Conservation (phyloP, 1,284 basidiomycete genomes). For the Heterobasidion occidentale region DNA sequence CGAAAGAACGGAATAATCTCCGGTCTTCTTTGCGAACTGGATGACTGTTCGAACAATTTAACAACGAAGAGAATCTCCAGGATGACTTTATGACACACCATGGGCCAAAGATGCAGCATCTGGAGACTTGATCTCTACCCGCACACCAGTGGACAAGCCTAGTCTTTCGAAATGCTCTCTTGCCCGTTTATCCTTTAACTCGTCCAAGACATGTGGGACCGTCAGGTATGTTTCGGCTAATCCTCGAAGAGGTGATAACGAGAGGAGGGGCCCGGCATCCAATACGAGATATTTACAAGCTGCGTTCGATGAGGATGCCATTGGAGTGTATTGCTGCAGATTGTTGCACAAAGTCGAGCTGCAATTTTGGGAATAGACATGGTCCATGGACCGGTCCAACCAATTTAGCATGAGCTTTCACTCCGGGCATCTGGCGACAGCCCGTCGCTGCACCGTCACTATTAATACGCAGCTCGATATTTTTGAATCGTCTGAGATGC, state of each 20-base stretch:
- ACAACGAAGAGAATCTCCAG: background rate
- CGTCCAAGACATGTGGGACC: constrained; percentile 82
- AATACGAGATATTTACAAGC: constrained; percentile 79
- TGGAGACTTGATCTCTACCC: constrained; percentile 68
- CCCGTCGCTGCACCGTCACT: too few species aligned
- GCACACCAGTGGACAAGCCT: constrained; percentile 67
- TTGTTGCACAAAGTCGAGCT: background rate
- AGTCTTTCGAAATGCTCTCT: constrained; percentile 80
- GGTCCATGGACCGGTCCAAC: constrained; percentile 1
- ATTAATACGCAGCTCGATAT: too few species aligned
- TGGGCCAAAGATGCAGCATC: constrained; percentile 67
- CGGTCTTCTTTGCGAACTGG: constrained; percentile 91
- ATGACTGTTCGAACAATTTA: constrained; percentile 50
- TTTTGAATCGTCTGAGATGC: too few species aligned
- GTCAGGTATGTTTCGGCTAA: constrained; percentile 80
- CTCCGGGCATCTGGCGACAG: too few species aligned
- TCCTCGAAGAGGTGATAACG: constrained; percentile 77
- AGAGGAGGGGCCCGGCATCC: constrained; percentile 87
- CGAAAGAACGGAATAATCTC: constrained; percentile 92
- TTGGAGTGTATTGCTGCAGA: constrained; percentile 6
- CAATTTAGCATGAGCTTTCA: too few species aligned
- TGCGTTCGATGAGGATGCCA: constrained; percentile 21
- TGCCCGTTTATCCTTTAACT: constrained; percentile 82
- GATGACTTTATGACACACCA: constrained; percentile 43
- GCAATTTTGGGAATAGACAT: background rate